phyloP scores from a whole-genome alignment of 371 early-diverging fungal genomes.

The Saksenaea oblongispora region DNA sequence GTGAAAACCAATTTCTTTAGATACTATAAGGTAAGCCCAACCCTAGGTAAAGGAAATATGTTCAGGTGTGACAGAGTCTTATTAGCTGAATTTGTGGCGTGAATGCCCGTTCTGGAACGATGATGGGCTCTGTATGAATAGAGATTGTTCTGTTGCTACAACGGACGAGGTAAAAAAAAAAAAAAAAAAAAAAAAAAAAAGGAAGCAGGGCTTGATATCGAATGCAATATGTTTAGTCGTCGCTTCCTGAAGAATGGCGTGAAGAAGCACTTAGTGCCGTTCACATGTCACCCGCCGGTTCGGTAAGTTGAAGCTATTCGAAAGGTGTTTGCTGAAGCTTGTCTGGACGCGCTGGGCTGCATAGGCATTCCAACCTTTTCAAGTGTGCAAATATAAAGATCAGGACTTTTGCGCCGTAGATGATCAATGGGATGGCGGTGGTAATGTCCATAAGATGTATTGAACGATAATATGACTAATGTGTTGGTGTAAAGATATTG shows the following conservation, averaged over 20 bases:
- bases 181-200: too few species aligned
- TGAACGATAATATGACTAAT: not conserved
- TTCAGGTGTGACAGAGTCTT: not conserved
- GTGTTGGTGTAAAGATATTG: slow-evolving; percentile 58
- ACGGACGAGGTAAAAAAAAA: slow-evolving; percentile 65
- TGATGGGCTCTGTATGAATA: slow-evolving; percentile 79
- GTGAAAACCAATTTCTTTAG: slow-evolving; percentile 85
- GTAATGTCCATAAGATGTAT: not conserved
- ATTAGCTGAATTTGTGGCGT: slow-evolving; percentile 84
- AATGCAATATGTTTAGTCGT: slow-evolving; percentile 13
- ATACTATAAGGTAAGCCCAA: slow-evolving; percentile 78
- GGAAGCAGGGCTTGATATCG: too few species aligned
- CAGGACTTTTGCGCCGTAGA: slow-evolving; percentile 91
- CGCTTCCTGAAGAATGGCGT: slow-evolving; percentile 54
- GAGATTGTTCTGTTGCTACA: slow-evolving; percentile 87
- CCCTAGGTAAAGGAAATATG: not conserved
- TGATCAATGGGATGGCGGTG: slow-evolving; percentile 69
- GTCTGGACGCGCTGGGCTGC: not conserved
- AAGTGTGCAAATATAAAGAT: slow-evolving; percentile 66
- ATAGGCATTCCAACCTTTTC: slow-evolving; percentile 53
- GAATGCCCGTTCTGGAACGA: slow-evolving; percentile 93
- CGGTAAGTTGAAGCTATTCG: slow-evolving; percentile 27
- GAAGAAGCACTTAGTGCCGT: slow-evolving; percentile 57
- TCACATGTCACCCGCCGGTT: slow-evolving; percentile 49
- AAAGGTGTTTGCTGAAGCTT: not conserved